Evolutionary conservation across 352 stramenopile genomes (phyloP).

Genomic region (Globisporangium nagaii): DNA sequence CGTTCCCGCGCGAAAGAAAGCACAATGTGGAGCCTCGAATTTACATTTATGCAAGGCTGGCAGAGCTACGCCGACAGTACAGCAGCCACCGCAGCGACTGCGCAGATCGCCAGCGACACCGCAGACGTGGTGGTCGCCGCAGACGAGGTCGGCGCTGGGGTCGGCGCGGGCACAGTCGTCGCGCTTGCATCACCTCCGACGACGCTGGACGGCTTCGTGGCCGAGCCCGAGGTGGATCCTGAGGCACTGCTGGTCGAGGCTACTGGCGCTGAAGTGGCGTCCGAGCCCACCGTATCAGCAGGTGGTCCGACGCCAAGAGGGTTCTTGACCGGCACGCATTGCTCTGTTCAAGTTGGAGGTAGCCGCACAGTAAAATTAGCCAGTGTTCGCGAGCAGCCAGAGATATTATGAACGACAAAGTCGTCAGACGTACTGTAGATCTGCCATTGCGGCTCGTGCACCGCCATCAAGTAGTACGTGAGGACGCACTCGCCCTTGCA

Average conservation of each 20-base stretch:
- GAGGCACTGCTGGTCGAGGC: not conserved
- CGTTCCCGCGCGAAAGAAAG: no score
- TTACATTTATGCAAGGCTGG: no score
- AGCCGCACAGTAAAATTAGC: no score
- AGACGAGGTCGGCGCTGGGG: not conserved
- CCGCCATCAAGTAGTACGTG: conserved; percentile 52
- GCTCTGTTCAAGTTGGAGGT: no score
- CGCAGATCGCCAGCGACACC: not conserved
- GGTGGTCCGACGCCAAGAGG: not conserved
- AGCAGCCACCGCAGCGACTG: not conserved
- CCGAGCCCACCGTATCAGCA: no score
- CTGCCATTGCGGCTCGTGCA: conserved; percentile 47
- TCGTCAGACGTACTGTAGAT: conserved; percentile 21
- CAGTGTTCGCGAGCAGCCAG: not conserved
- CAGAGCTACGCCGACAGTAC: no score
- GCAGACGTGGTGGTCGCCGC: not conserved
- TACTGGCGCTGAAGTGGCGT: not conserved
- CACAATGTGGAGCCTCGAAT: no score
- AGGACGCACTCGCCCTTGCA: conserved; percentile 44
- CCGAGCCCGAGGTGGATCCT: not conserved
- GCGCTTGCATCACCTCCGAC: not conserved
- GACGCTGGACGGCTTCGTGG: not conserved
- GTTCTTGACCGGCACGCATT: conserved; percentile 33
- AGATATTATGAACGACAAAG: not conserved
- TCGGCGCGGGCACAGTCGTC: not conserved